Conservation (phyloP, 768 basidiomycete species). For the Podaxis mareebaensis region DNA sequence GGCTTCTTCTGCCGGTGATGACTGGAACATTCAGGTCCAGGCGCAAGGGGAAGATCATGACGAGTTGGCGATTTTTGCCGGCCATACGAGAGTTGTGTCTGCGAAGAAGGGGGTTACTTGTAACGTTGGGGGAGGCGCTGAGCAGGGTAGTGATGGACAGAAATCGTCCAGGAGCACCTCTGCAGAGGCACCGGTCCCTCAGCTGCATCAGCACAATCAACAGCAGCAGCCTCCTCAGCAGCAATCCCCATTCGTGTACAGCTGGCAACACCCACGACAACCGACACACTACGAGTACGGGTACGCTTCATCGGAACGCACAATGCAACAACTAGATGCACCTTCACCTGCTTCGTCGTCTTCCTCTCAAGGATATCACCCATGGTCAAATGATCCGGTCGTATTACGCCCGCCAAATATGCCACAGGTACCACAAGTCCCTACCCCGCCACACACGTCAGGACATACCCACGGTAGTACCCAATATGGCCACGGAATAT, state of each 20-base stretch:
- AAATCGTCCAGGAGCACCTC: background rate
- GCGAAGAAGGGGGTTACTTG: constrained; percentile 31
- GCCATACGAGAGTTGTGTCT: constrained; percentile 63
- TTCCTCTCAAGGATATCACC: constrained; percentile 7
- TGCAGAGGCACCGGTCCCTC: background rate
- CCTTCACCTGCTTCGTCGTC: constrained; percentile 8
- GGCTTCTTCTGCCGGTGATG: constrained; percentile 35
- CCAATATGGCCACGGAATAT: background rate
- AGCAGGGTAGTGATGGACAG: background rate
- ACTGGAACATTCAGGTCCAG: constrained; percentile 40
- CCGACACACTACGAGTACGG: constrained; percentile 18
- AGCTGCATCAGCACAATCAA: background rate
- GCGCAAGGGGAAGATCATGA: constrained; percentile 55
- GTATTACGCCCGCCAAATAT: constrained; percentile 4
- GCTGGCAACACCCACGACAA: constrained; percentile 20
- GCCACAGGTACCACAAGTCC: background rate
- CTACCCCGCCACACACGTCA: background rate
- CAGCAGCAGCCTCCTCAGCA: constrained; percentile 17
- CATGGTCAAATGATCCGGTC: constrained; percentile 12
- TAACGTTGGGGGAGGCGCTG: background rate
- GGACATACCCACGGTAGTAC: background rate
- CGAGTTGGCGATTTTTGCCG: constrained; percentile 69
- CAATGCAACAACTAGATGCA: background rate
- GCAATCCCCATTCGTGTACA: constrained; percentile 9
- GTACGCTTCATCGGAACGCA: constrained; percentile 3